Base-by-base conservation (phyloP, 2,329 filamentous ascomycete genomes). In the Verticillium nubilum region DNA sequence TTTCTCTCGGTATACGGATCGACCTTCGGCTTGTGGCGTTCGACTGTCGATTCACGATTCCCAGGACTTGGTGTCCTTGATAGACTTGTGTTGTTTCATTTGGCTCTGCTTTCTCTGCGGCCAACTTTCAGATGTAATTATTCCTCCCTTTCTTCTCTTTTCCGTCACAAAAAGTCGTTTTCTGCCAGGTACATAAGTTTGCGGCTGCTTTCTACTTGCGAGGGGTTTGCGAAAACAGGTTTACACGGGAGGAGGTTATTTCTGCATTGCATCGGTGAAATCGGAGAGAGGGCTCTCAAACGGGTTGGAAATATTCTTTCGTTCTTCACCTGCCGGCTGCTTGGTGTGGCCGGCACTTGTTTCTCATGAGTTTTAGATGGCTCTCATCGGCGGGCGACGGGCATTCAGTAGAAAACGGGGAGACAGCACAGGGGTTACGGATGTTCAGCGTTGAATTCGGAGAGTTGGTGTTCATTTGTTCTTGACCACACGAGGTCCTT, bases 1-100 rank as follows among this genome's bases (percentile, higher is more conserved):
- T 65, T 65, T 63, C 60, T 63, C 52, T 56, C 63, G 63, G 60
- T 63, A 61, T 62, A 64, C 65, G 65, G 67, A 66, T 62, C 57
- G 55, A 50, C 42, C 62, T 57, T 59, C 58, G 59, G 60, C 61
- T 54, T 61, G 37, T 29, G 63, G 63, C 62, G 63, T 64, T 61
- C 52, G 29, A 37, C 15, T 58, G 61, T 62, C 58, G 28, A 25
- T 19, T 28, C 35, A 50, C 61, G 58, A 60, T 59, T 58, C 57
- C 59, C 57, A 35, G 58, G 58, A 59, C 19, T 59, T 56, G 63
- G 60, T 59, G 63, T 59, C 57, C 52, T 59, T 54, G 50, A 64
- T 63, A 65, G 58, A 65, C 53, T 57, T 47, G 25, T 54, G 26
- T 59, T 60, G 56, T 60, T 57, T 52, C 58, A 31, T 15, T 61